Conservation (phyloP, 2,329 filamentous ascomycete genomes). For the Aspergillus sp. region DNA sequence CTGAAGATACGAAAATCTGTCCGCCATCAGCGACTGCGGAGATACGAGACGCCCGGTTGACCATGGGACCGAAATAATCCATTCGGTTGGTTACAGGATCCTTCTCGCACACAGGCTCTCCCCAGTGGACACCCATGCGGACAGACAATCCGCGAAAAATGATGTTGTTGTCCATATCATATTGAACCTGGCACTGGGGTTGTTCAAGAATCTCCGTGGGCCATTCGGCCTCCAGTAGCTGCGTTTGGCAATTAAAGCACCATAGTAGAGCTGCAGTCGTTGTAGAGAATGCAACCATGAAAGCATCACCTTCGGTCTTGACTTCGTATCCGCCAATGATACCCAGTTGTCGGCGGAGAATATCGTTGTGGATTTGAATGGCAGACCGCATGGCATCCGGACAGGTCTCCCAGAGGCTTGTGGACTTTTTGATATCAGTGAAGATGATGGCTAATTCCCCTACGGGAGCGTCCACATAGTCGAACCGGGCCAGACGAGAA, state of each 20-base stretch:
- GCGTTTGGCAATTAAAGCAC: conserved; percentile 91
- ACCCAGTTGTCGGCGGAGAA: conserved; percentile 89
- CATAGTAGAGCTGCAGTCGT: conserved; percentile 91
- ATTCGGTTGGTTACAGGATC: conserved; percentile 96
- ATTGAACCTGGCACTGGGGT: conserved; percentile 76
- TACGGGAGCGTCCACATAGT: conserved; percentile 87
- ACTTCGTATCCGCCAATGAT: conserved; percentile 97
- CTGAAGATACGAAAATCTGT: conserved; percentile 93
- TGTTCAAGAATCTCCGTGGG: conserved; percentile 89
- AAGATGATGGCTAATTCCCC: conserved; percentile 93
- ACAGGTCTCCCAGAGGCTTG: conserved; percentile 91
- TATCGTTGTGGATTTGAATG: conserved; percentile 95
- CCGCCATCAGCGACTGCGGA: conserved; percentile 93
- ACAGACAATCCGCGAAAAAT: conserved; percentile 95
- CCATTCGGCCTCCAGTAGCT: conserved; percentile 87
- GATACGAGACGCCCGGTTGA: conserved; percentile 93
- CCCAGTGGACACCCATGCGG: conserved; percentile 96
- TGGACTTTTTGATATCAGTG: conserved; percentile 99
- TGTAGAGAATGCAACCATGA: conserved; percentile 98
- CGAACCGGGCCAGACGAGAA: conserved; percentile 80
- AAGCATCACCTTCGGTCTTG: conserved; percentile 98
- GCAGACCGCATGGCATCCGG: conserved; percentile 93
- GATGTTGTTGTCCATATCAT: conserved; percentile 78
- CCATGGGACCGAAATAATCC: conserved; percentile 99
- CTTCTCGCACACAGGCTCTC: conserved; percentile 87